Percentiles rank a stretch among this genome's conserved stretches.
These are phyloP conservation scores for Cryptosporidium ryanae DNA, from an alignment of 169 alveolate species.

Conservation along the genomic window DNA sequence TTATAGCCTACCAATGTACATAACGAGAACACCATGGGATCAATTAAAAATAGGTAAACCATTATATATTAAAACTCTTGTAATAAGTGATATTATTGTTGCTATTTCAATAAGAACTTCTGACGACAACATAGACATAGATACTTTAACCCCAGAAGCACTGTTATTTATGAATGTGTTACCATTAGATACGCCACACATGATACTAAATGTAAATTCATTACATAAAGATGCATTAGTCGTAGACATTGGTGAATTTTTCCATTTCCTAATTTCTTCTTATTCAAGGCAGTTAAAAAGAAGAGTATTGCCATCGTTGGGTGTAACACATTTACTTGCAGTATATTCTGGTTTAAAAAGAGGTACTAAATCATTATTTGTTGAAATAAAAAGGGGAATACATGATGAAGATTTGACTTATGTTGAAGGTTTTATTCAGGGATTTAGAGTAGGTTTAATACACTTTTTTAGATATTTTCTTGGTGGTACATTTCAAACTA, in stretches of 20 bases:
- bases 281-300: constrained; percentile 89
- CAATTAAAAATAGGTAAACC: constrained; percentile 82
- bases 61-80: constrained; percentile 83
- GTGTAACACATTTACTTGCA: constrained; percentile 90
- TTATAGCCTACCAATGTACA: constrained; percentile 63
- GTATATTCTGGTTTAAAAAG: constrained; percentile 85
- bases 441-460: constrained; percentile 88
- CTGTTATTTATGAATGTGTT: constrained; percentile 88
- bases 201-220: constrained; percentile 86
- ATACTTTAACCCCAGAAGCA: constrained; percentile 80
- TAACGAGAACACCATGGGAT: constrained; percentile 75
- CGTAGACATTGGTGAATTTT: constrained; percentile 86
- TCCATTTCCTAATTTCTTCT: constrained; percentile 83
- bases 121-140: constrained; percentile 82
- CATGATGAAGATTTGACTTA: constrained; percentile 78
- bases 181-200: constrained; percentile 93
- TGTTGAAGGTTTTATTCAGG: constrained; percentile 88
- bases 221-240: constrained; percentile 82
- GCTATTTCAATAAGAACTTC: constrained; percentile 89
- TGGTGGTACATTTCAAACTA: constrained; percentile 90
- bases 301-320: constrained; percentile 90
- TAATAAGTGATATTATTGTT: constrained; percentile 84
- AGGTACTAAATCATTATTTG: constrained; percentile 83
- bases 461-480: constrained; percentile 84
- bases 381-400: constrained; percentile 84